Percentiles rank a stretch among this genome's conserved stretches.
These are phyloP conservation scores for Suhomyces coccinellae DNA, from an alignment of 1,139 yeast species.

Conservation along the genomic window DNA sequence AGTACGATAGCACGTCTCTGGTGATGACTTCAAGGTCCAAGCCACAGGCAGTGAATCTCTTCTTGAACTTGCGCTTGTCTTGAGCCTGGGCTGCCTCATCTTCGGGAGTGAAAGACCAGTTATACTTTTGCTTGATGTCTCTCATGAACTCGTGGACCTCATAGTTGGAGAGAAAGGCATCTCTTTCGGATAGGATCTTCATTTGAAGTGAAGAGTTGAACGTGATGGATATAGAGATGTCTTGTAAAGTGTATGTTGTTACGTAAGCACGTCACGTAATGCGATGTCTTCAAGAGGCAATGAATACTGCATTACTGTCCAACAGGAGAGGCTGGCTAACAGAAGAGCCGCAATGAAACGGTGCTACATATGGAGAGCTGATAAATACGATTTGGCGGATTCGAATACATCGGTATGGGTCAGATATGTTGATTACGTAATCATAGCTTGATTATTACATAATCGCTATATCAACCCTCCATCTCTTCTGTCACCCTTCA, in stretches of 20 bases:
- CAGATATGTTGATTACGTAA: too few relatives aligned
- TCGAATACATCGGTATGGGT: too few relatives aligned
- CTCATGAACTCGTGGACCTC: conserved; percentile 68
- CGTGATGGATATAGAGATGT: not conserved
- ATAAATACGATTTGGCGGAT: too few relatives aligned
- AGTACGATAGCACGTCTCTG: conserved; percentile 56
- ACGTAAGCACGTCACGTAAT: too few relatives aligned
- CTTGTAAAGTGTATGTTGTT: too few relatives aligned
- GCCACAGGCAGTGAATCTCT: conserved; percentile 48
- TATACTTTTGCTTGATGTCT: conserved; percentile 48
- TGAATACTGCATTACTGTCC: too few relatives aligned
- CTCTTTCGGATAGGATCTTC: conserved; percentile 52
- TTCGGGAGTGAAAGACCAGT: conserved; percentile 46
- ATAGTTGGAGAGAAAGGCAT: conserved; percentile 65
- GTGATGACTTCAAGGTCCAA: conserved; percentile 64
- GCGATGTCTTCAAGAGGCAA: too few relatives aligned
- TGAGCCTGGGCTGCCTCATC: conserved; percentile 29
- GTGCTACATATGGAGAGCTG: too few relatives aligned
- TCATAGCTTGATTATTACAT: too few relatives aligned
- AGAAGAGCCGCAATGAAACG: too few relatives aligned
- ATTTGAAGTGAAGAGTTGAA: conserved; percentile 17
- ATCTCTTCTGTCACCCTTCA: not conserved
- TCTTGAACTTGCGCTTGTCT: conserved; percentile 33
- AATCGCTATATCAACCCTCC: too few relatives aligned
- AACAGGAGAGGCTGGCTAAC: too few relatives aligned